A percentile compares a stretch with the other conserved stretches of the same genome.
Evolutionary conservation across 2,329 filamentous ascomycete species (phyloP).

Genomic region (Colletotrichum sp.): DNA sequence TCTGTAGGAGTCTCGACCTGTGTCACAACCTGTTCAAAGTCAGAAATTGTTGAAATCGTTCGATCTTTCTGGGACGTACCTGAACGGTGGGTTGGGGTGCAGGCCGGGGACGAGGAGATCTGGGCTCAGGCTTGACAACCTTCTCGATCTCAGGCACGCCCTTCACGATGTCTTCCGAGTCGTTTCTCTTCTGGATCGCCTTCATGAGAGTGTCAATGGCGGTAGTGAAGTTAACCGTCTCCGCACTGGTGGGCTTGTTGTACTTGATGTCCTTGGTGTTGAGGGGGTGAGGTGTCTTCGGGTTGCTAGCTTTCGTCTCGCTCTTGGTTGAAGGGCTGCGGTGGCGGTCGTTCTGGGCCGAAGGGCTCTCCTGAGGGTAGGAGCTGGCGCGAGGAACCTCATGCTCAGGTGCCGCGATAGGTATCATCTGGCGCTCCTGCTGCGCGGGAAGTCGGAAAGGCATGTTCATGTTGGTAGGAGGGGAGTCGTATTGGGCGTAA

Average conservation of each 20-base stretch:
- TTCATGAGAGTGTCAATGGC: constrained; percentile 89
- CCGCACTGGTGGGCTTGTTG: constrained; percentile 50
- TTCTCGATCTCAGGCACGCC: constrained; percentile 21
- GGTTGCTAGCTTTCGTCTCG: constrained; percentile 8
- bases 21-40: neutral
- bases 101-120: neutral
- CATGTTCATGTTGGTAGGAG: constrained; percentile 35
- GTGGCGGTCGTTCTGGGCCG: constrained; percentile 2
- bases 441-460: constrained; percentile 32
- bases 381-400: constrained; percentile 15
- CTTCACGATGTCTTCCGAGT: constrained; percentile 34
- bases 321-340: constrained; percentile 15
- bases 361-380: constrained; percentile 9
- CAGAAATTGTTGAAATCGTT: neutral
- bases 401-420: neutral
- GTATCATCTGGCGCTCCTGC: constrained; percentile 31
- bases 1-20: neutral
- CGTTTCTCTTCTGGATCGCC: constrained; percentile 75
- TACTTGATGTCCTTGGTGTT: constrained; percentile 45
- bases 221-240: constrained; percentile 74
- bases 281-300: constrained; percentile 20
- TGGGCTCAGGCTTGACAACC: constrained; percentile 16
- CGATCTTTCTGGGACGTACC: neutral
- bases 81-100: neutral
- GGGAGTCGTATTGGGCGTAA: constrained; percentile 46